These are phyloP conservation scores for Wickerhamomyces canadensis DNA, from an alignment of 805 yeast genomes.

Conservation along the genomic window DNA sequence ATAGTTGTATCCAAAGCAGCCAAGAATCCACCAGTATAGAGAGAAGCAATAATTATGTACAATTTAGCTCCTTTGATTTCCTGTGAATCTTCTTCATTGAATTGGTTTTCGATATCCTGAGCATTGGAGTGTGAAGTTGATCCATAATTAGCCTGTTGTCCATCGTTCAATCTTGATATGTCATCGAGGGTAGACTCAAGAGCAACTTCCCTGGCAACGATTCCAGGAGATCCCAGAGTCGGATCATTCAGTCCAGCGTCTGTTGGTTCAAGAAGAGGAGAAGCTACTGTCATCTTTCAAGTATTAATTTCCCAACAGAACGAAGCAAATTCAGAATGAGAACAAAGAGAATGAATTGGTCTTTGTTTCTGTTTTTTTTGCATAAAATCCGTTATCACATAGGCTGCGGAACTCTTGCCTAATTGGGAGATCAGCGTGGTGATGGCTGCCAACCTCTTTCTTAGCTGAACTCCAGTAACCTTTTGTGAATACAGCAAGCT, in stretches of 20 bases:
- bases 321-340: too few species aligned
- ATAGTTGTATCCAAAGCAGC: conserved; percentile 62
- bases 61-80: neutral
- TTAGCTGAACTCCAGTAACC: neutral
- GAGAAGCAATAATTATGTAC: conserved; percentile 28
- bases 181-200: conserved; percentile 13
- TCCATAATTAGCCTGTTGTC: conserved; percentile 12
- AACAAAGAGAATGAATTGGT: too few species aligned
- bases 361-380: too few species aligned
- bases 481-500: too few species aligned
- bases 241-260: conserved; percentile 14
- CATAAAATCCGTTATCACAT: too few species aligned
- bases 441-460: too few species aligned
- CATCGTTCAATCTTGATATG: conserved; percentile 1
- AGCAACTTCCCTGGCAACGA: conserved; percentile 11
- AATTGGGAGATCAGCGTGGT: too few species aligned
- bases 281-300: neutral
- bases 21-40: conserved; percentile 41
- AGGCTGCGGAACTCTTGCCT: too few species aligned
- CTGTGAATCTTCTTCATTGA: neutral
- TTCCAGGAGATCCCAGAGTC: conserved; percentile 12
- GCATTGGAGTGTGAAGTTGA: conserved; percentile 2
- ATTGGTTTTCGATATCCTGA: neutral
- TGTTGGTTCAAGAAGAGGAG: conserved; percentile 1
- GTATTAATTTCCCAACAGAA: too few species aligned